Conservation (phyloP, 2,329 filamentous ascomycete genomes). For the Lomentospora prolificans region DNA sequence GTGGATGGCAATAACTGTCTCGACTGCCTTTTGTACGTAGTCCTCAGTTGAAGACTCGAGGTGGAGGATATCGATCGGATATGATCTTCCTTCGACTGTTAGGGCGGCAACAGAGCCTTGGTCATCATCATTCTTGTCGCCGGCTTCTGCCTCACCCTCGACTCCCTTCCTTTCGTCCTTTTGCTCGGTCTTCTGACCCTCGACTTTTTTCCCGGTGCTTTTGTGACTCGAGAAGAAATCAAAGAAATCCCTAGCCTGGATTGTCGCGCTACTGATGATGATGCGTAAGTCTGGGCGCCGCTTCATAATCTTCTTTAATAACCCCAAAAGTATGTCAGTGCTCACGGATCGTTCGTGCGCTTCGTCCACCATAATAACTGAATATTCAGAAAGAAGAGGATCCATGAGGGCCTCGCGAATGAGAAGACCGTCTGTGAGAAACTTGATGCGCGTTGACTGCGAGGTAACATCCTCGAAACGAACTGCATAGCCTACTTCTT, state of each 20-base stretch:
- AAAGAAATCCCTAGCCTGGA: conserved; percentile 81
- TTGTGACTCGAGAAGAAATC: conserved; percentile 72
- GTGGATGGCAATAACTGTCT: conserved; percentile 83
- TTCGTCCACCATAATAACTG: conserved; percentile 95
- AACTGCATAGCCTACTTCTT: conserved; percentile 89
- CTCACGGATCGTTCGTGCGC: conserved; percentile 90
- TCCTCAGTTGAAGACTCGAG: conserved; percentile 69
- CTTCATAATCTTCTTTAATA: conserved; percentile 82
- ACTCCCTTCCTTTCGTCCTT: conserved; percentile 15
- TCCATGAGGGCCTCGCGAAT: conserved; percentile 89
- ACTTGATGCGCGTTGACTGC: conserved; percentile 78
- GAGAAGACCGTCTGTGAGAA: conserved; percentile 85
- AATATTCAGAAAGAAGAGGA: conserved; percentile 81
- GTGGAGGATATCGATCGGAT: conserved; percentile 81
- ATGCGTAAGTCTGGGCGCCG: conserved; percentile 74
- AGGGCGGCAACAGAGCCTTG: conserved; percentile 10
- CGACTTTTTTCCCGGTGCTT: not conserved
- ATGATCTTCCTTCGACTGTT: conserved; percentile 73
- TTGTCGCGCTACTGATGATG: conserved; percentile 84
- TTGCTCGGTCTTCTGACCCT: conserved; percentile 21
- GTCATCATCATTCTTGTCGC: not conserved
- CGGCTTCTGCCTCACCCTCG: not conserved
- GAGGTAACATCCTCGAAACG: conserved; percentile 88
- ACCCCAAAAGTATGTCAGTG: conserved; percentile 79
- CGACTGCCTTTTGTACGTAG: conserved; percentile 74